Base-by-base conservation (phyloP, 2,329 filamentous ascomycete genomes). In the Teratosphaeriaceae sp. region DNA sequence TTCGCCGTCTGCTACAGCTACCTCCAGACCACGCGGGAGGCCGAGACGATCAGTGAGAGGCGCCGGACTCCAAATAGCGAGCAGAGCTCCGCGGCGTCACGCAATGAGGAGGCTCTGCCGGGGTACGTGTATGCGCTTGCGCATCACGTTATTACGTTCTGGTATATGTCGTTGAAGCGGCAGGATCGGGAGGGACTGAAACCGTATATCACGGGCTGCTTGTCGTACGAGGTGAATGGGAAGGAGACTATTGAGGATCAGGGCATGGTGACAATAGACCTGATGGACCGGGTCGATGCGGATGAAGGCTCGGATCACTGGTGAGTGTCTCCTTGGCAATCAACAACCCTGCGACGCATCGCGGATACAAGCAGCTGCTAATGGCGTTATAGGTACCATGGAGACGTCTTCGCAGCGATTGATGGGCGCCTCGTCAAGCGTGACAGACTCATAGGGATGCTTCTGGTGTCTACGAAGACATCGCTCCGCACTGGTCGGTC, bases 1-100 rank as follows among this genome's bases (percentile, higher is more conserved):
- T 97, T 98, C 61, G 92, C 86, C 8, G 94, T 98, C 36, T 96
- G 88, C 58, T 88, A 95, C 63, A 82, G 88, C 40, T 97, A 96
- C 61, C 72, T 98, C 29, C 87, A 97, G 55, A 90, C 89, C 47
- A 87, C 89, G 1, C 76, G 88, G 50, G 57, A 56, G 37, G 86
- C 47, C 16, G 35, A 42, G 3, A 49, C 52, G 7, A 40, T 45
- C 16, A 42, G 52, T 2, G 52, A 56, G 29, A 47, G 53, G 9
- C 54, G 51, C 24, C 46, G 46, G 8, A 58, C 56, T 16, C 51
- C 56, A 3, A 54, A 47, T 2, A 54, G 51, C 38, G 54, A 56
- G 29, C 45, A 51, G 33, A 60, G 55, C 37, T 50, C 51, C n/a
- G 49, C 46, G 8, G 39, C 48, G 21, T 20, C 19, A 18, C 53